Evolutionary conservation across 2,329 filamentous ascomycete genomes (phyloP).

Genomic region (Botrytis pseudocinerea): DNA sequence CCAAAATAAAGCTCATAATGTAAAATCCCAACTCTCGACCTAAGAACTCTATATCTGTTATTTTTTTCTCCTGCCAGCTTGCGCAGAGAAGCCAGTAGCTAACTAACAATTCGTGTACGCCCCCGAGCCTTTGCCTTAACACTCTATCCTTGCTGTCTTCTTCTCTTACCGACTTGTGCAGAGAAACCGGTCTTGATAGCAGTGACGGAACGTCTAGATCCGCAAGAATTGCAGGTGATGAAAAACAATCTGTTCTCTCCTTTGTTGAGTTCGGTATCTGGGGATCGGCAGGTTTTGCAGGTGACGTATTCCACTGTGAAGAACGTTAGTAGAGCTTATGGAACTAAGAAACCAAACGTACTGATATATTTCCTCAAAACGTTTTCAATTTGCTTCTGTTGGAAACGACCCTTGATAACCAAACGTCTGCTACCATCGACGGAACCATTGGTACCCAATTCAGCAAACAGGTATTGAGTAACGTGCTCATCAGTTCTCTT

Average conservation of each 20-base stretch:
- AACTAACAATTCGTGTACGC: background rate
- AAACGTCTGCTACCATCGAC: constrained; percentile 89
- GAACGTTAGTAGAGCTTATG: constrained; percentile 31
- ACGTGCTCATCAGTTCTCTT: constrained; percentile 98
- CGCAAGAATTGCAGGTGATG: constrained; percentile 91
- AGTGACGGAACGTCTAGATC: constrained; percentile 81
- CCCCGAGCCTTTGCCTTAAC: background rate
- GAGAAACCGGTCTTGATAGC: constrained; percentile 99
- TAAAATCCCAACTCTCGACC: background rate
- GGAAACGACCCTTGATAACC: constrained; percentile 99
- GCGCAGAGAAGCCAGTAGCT: background rate
- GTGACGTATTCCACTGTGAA: constrained; percentile 82
- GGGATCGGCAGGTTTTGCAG: constrained; percentile 96
- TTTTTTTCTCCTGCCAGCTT: background rate
- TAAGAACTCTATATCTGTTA: background rate
- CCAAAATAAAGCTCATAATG: background rate
- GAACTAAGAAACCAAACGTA: constrained; percentile 51
- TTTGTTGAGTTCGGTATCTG: constrained; percentile 95
- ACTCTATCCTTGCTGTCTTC: constrained; percentile 79
- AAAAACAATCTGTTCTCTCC: constrained; percentile 99
- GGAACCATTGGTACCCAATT: constrained; percentile 95
- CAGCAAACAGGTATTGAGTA: constrained; percentile 94
- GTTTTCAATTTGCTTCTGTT: constrained; percentile 99
- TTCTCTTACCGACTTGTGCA: constrained; percentile 98
- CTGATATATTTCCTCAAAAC: constrained; percentile 93